Base-by-base conservation (phyloP, 2,329 filamentous ascomycete genomes). In the Aureobasidium sp. region DNA sequence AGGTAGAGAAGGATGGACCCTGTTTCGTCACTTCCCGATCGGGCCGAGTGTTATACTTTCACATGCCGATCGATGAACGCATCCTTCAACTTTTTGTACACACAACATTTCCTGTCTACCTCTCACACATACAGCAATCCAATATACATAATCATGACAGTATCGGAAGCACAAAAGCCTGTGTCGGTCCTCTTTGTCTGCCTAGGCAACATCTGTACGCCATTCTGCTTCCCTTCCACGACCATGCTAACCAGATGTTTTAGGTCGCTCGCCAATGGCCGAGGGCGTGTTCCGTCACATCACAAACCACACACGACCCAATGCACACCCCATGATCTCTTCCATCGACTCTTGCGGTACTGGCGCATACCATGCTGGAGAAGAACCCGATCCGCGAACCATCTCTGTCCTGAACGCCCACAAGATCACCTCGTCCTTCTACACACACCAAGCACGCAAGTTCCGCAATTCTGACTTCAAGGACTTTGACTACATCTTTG, bases 111-210 rank as follows among this genome's bases (percentile, higher is more conserved):
- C 12, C 34, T 20, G 20, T 20, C 20, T 20, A 20, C 20, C 20
- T 6, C 29, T 32, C 29, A 32, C 29, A 5, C 29, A 32, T 8
- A 32, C 29, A 32, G 5, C 9, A 34, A 9, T 3, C 36, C 24
- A 34, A 27, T 20, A 26, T 24, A 56, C 37, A 44, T 27, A 43
- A 44, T 1, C 24, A 56, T 56, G 52, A 8, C 52, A 34, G 10
- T 41, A 2, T 56, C 47, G 27, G 48, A 51, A 4, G 41, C 47
- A 32, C 53, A 67, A 36, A 70, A 69, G 50, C 71, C 72, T 68
- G 71, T 90, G 61, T 92, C 87, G 2, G 88, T 97, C 41, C 84
- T 97, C 59, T 97, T 97, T 73, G 93, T 97, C 69, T 99, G 94
- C 77, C 82, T 97, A 37, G 94, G 94, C 74, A 99, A 99, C 76